These are phyloP conservation scores for Talaromyces piceae DNA, from an alignment of 2,329 filamentous ascomycete species.

Conservation along the genomic window DNA sequence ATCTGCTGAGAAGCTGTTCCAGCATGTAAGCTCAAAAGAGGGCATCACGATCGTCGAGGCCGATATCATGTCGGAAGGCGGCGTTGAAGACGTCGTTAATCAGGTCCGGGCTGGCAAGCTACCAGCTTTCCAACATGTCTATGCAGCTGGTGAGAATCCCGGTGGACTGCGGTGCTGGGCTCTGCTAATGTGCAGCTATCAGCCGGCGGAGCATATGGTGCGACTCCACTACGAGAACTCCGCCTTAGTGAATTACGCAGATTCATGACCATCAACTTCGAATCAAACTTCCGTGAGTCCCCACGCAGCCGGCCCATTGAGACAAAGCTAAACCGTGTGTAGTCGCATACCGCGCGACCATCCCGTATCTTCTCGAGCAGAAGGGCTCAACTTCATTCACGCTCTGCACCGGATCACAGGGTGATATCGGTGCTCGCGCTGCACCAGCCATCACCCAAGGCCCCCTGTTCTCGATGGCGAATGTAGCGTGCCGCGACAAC, in stretches of 20 bases:
- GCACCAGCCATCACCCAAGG: conserved; percentile 4
- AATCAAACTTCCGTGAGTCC: conserved; percentile 6
- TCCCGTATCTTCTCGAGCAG: conserved; percentile 4
- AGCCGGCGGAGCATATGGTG: conserved; percentile 3
- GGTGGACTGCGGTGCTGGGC: not conserved
- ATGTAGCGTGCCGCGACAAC: conserved; percentile 9
- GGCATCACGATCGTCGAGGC: conserved; percentile 2
- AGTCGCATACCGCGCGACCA: conserved; percentile 6
- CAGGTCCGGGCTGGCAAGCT: conserved; percentile 1
- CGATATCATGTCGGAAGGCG: not conserved
- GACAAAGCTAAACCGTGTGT: not conserved
- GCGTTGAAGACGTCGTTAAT: not conserved
- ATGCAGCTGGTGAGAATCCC: not conserved
- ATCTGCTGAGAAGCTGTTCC: conserved; percentile 2
- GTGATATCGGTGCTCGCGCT: conserved; percentile 5
- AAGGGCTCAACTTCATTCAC: conserved; percentile 1
- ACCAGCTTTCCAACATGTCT: conserved; percentile 1
- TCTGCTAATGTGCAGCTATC: not conserved
- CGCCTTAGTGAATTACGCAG: not conserved
- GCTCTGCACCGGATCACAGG: conserved; percentile 8
- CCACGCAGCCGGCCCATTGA: not conserved
- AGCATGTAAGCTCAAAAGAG: not conserved
- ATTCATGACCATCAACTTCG: conserved; percentile 6
- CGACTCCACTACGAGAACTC: conserved; percentile 1
- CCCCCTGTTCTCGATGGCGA: conserved; percentile 3